phyloP scores from a whole-genome alignment of 768 basidiomycete species.

The Boletus edulis region DNA sequence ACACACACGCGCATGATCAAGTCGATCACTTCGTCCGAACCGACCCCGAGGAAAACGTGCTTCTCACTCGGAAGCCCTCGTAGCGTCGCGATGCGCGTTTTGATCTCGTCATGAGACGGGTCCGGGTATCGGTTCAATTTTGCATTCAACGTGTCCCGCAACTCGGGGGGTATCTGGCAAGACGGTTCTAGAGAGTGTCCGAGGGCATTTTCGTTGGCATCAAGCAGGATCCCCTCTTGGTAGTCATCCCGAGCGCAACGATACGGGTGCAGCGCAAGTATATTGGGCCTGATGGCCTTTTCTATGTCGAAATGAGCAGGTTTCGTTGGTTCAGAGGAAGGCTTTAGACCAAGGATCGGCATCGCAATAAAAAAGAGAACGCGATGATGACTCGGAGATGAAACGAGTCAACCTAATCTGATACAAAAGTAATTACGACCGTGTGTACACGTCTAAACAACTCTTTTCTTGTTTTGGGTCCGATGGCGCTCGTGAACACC shows the following conservation, averaged over 20 bases:
- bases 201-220: conserved; percentile 96
- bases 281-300: conserved; percentile 87
- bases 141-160: conserved; percentile 41
- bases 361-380: conserved; percentile 34
- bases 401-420: too few relatives aligned
- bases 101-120: conserved; percentile 81
- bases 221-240: conserved; percentile 84
- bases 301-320: conserved; percentile 87
- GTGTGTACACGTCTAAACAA: too few relatives aligned
- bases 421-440: too few relatives aligned
- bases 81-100: conserved; percentile 68
- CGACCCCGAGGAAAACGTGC: conserved; percentile 92
- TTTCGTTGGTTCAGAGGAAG: conserved; percentile 40
- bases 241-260: conserved; percentile 97
- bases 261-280: conserved; percentile 88
- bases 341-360: conserved; percentile 62
- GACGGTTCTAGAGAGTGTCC: conserved; percentile 71
- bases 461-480: too few relatives aligned
- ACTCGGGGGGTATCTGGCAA: conserved; percentile 31
- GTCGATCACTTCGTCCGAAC: conserved; percentile 96
- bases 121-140: conserved; percentile 92
- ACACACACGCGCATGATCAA: conserved; percentile 90
- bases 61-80: conserved; percentile 61
- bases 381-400: not conserved
- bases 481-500: too few relatives aligned